Base-by-base conservation (phyloP, 2,329 filamentous ascomycete species). In the Fusarium verticillioides region DNA sequence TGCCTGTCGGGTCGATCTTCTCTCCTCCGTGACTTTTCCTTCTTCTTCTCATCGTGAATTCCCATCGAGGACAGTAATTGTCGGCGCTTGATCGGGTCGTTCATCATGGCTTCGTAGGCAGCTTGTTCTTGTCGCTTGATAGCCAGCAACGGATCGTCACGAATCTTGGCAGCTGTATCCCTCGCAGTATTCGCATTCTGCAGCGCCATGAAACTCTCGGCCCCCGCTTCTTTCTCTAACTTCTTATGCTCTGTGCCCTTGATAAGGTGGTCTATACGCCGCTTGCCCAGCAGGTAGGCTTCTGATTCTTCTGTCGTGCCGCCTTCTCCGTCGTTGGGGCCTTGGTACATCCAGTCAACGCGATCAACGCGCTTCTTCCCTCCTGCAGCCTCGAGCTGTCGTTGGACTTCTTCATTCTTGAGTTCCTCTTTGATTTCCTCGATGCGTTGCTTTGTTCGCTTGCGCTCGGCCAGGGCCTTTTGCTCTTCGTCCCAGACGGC, bases 311-410 rank as follows among this genome's bases (percentile, higher is more conserved):
- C 96, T 9, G 89, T 90, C 43, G 90, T 94, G 36, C 92, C 93
- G n/a, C 87, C 86, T 78, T 93, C 92, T 40, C 94, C 94, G 78
- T 89, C 87, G 56, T 92, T 93, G 12, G 96, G 95, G 3, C 96
- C 96, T 77, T 93, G 91, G 83, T 99, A 99, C 94, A 99, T 98
- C 94, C 96, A 99, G 78, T 98, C 96, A 32, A 99, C 96, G 40
- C 95, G 91, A 77, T 96, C 92, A 36, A 93, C 85, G 60, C 92
- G 89, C 79, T 94, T 95, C 77, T 89, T 90, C 63, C 95, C 95
- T 42, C 96, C 96, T 2, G 95, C 93, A 5, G 93, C 92, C 83
- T 98, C 96, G 63, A 98, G 94, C 75, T 98, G 89, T 59, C 91
- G 90, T 82, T 98, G 94, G 2, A 98, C 90, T 81, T 98, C 95